Evolutionary conservation across 2,329 filamentous ascomycete genomes (phyloP).

Genomic region (Byssochlamys sp.): DNA sequence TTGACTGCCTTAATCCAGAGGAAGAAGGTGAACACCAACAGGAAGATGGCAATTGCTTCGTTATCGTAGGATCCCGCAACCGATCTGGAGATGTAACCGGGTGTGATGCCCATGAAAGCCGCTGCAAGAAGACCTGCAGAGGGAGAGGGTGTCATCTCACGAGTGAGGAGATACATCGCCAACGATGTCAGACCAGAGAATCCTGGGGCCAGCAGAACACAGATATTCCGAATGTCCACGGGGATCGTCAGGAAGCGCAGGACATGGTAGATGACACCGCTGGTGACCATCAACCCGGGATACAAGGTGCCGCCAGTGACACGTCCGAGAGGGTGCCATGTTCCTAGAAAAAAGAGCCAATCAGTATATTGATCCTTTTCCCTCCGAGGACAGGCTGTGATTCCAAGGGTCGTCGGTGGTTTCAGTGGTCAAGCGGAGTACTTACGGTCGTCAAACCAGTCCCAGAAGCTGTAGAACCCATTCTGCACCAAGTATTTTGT

Average conservation of each 20-base stretch:
- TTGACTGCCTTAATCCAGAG: slow-evolving; percentile 99
- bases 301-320: slow-evolving; percentile 98
- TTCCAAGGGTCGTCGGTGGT: slow-evolving; percentile 5
- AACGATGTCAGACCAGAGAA: slow-evolving; percentile 91
- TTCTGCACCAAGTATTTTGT: slow-evolving; percentile 95
- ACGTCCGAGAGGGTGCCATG: slow-evolving; percentile 96
- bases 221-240: slow-evolving; percentile 97
- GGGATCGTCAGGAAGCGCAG: slow-evolving; percentile 81
- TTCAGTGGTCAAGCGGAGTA: slow-evolving; percentile 8
- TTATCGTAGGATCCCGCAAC: slow-evolving; percentile 98
- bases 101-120: slow-evolving; percentile 91
- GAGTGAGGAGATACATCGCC: slow-evolving; percentile 87
- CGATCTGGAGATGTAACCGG: slow-evolving; percentile 94
- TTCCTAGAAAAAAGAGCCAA: slow-evolving; percentile 44
- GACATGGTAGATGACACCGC: slow-evolving; percentile 88
- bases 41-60: slow-evolving; percentile 97
- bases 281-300: slow-evolving; percentile 97
- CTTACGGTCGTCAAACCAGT: slow-evolving; percentile 97
- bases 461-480: slow-evolving; percentile 98
- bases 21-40: slow-evolving; percentile 96
- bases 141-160: slow-evolving; percentile 90
- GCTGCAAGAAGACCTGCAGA: slow-evolving; percentile 92
- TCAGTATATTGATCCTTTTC: not conserved
- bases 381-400: slow-evolving; percentile 6
- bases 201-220: slow-evolving; percentile 84